phyloP scores from a whole-genome alignment of 2,329 filamentous ascomycete species.

The Monosporascus cannonballus region DNA sequence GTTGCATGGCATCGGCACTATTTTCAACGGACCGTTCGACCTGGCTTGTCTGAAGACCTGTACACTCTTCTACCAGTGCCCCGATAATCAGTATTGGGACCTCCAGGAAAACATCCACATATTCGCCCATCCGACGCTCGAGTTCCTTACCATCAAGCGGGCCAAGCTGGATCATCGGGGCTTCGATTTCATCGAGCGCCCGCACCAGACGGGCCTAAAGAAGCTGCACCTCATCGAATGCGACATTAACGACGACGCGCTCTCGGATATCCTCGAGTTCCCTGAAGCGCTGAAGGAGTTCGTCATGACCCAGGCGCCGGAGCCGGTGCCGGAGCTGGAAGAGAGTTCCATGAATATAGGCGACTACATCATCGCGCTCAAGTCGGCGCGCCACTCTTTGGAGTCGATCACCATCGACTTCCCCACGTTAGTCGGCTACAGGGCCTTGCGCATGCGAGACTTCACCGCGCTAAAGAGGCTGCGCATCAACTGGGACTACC shows the following conservation, averaged over 20 bases:
- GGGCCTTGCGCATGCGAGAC: conserved; percentile 36
- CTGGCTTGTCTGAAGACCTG: conserved; percentile 41
- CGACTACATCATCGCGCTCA: conserved; percentile 40
- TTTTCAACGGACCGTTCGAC: conserved; percentile 46
- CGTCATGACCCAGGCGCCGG: conserved; percentile 37
- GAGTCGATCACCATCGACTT: conserved; percentile 40
- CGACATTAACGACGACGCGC: conserved; percentile 41
- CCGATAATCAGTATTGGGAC: conserved; percentile 41
- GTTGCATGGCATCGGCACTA: conserved; percentile 39
- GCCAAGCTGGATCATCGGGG: conserved; percentile 40
- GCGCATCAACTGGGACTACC: conserved; percentile 40
- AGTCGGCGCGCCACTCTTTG: conserved; percentile 34
- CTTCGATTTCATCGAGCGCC: conserved; percentile 42
- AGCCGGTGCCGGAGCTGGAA: conserved; percentile 35
- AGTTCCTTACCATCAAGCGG: conserved; percentile 36
- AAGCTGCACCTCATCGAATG: conserved; percentile 42
- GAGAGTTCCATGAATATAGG: conserved; percentile 41
- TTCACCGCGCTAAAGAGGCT: conserved; percentile 35
- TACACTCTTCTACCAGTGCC: conserved; percentile 40
- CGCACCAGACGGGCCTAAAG: conserved; percentile 38
- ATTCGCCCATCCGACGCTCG: conserved; percentile 42
- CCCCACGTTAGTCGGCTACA: conserved; percentile 32
- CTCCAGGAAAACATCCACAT: conserved; percentile 46
- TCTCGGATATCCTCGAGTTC: conserved; percentile 35
- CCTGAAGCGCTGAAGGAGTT: conserved; percentile 40